These are phyloP conservation scores for Alternaria triticina DNA, from an alignment of 2,329 filamentous ascomycete genomes.

Conservation along the genomic window DNA sequence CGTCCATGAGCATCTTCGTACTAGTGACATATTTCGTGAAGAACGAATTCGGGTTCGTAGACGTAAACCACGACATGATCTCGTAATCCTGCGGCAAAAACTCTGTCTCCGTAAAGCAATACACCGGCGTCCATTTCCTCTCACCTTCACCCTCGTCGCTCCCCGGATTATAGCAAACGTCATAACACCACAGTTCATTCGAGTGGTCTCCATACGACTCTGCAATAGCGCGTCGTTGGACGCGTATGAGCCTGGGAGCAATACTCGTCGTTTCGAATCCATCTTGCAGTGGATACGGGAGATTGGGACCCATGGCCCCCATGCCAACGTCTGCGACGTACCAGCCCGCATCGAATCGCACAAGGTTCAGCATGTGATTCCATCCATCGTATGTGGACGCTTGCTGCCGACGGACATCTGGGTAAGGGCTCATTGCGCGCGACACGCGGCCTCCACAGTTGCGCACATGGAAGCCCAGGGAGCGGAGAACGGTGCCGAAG, in stretches of 20 bases:
- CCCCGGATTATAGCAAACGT: constrained; percentile 11
- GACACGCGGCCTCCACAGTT: constrained; percentile 24
- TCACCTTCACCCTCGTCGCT: background rate
- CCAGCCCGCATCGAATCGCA: constrained; percentile 30
- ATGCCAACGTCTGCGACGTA: constrained; percentile 49
- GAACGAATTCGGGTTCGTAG: constrained; percentile 19
- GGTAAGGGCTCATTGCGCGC: constrained; percentile 17
- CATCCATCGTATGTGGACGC: constrained; percentile 20
- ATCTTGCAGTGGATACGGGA: constrained; percentile 12
- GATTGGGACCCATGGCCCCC: constrained; percentile 21
- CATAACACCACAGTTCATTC: constrained; percentile 18
- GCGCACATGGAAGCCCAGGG: constrained; percentile 53
- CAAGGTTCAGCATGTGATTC: constrained; percentile 52
- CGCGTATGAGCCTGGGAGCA: constrained; percentile 7
- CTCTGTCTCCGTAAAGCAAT: constrained; percentile 28
- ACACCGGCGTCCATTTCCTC: constrained; percentile 9
- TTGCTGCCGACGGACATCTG: constrained; percentile 14
- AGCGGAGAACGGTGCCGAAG: constrained; percentile 57
- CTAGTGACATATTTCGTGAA: constrained; percentile 24
- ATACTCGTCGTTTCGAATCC: constrained; percentile 19
- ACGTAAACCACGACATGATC: constrained; percentile 32
- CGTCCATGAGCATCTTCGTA: constrained; percentile 19
- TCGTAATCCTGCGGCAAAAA: constrained; percentile 31
- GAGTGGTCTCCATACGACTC: constrained; percentile 15
- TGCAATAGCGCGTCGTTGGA: constrained; percentile 14